phyloP scores from a whole-genome alignment of 306 rosid species.

The Glycine latifolia region DNA sequence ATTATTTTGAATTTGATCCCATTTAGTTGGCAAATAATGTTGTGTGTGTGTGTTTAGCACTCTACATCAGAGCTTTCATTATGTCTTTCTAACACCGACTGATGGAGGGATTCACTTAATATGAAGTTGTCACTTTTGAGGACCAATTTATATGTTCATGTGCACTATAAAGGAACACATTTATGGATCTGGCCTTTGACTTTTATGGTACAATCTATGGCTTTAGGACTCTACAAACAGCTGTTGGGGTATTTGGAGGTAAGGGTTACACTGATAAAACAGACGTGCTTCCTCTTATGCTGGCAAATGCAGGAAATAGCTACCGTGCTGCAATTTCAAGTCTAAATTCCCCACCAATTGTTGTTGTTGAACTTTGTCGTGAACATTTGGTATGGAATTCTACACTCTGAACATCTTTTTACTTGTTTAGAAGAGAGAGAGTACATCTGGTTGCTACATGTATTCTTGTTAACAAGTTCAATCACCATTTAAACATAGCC shows the following conservation, averaged over 20 bases:
- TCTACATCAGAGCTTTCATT: neutral
- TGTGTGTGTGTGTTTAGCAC: neutral
- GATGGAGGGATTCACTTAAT: neutral
- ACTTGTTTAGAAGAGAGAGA: neutral
- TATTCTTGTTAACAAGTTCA: constrained; percentile 33
- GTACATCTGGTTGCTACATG: constrained; percentile 24
- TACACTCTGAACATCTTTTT: constrained; percentile 35
- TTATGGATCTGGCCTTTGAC: constrained; percentile 16
- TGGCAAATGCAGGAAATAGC: constrained; percentile 76
- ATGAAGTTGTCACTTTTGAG: neutral
- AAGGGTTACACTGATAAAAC: constrained; percentile 65
- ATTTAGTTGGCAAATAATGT: neutral
- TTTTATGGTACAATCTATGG: constrained; percentile 29
- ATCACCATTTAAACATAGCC: neutral
- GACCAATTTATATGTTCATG: constrained; percentile 1
- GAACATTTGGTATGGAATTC: constrained; percentile 77
- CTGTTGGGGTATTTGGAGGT: constrained; percentile 91
- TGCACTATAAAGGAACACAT: constrained; percentile 3
- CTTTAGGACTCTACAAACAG: constrained; percentile 91
- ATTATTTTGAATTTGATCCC: too few species aligned
- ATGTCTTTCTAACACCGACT: neutral
- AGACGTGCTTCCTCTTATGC: constrained; percentile 75
- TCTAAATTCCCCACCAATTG: constrained; percentile 76
- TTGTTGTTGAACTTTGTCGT: constrained; percentile 87
- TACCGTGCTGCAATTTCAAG: constrained; percentile 77